Conservation (phyloP, 1,284 basidiomycete species). For the Cystobasidium pallidum region DNA sequence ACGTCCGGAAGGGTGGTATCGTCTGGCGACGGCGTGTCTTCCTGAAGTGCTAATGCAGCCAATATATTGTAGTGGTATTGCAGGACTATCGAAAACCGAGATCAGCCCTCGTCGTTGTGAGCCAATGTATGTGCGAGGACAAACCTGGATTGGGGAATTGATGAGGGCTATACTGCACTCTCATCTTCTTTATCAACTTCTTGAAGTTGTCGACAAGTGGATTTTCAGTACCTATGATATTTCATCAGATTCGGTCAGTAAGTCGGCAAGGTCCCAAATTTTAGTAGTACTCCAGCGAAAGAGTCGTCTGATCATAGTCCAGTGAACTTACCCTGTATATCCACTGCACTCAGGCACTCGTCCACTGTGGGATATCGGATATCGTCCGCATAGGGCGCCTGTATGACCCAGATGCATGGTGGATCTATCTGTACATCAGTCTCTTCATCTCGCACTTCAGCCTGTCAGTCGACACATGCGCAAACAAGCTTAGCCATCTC, state of each 20-base stretch:
- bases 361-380: conserved; percentile 62
- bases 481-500: neutral
- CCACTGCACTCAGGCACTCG: conserved; percentile 28
- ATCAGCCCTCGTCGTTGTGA: neutral
- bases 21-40: conserved; percentile 48
- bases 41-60: conserved; percentile 50
- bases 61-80: conserved; percentile 51
- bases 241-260: too few species aligned
- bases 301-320: conserved; percentile 4
- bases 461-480: conserved; percentile 46
- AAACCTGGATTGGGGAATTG: conserved; percentile 88
- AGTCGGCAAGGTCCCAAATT: too few species aligned
- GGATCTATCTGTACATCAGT: conserved; percentile 76
- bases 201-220: conserved; percentile 72
- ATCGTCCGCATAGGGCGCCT: conserved; percentile 91
- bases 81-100: conserved; percentile 45
- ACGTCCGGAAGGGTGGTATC: conserved; percentile 49
- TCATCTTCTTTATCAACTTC: conserved; percentile 76
- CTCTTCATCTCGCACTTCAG: conserved; percentile 74
- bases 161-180: conserved; percentile 79
- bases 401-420: conserved; percentile 88
- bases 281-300: neutral
- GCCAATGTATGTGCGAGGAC: too few species aligned
- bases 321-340: conserved; percentile 1
- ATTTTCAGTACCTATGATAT: conserved; percentile 15